phyloP scores from a whole-genome alignment of 2,329 filamentous ascomycete genomes.

The Beauveria scarabaeidicola region DNA sequence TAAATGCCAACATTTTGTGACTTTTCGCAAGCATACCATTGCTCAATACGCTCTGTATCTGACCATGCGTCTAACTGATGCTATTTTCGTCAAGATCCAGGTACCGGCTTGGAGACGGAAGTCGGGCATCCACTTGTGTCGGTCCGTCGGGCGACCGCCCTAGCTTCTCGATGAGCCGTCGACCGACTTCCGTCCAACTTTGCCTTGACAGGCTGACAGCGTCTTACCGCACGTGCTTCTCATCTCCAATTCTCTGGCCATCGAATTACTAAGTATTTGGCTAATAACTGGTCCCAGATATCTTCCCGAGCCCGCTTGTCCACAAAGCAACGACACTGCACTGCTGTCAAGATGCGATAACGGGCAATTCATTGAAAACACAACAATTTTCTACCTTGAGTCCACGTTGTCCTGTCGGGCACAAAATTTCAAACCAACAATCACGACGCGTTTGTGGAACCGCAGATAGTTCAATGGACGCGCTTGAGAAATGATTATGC shows the following conservation, averaged over 20 bases:
- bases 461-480: no score
- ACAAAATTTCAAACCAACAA: no score
- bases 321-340: no score
- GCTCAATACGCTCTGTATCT: neutral
- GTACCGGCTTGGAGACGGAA: conserved; percentile 4
- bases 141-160: conserved; percentile 10
- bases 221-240: neutral
- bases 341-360: no score
- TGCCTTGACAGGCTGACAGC: no score
- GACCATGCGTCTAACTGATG: neutral
- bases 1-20: neutral
- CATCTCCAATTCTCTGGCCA: neutral
- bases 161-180: conserved; percentile 6
- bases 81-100: conserved; percentile 2
- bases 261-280: no score
- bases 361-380: no score
- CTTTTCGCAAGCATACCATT: neutral
- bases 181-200: conserved; percentile 11
- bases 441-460: no score
- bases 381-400: no score
- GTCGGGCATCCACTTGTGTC: conserved; percentile 9
- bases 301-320: no score
- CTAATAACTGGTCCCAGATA: neutral
- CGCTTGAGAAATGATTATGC: no score
- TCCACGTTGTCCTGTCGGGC: no score